phyloP scores from a whole-genome alignment of 805 yeast genomes.

The Wickerhamiella brachini region DNA sequence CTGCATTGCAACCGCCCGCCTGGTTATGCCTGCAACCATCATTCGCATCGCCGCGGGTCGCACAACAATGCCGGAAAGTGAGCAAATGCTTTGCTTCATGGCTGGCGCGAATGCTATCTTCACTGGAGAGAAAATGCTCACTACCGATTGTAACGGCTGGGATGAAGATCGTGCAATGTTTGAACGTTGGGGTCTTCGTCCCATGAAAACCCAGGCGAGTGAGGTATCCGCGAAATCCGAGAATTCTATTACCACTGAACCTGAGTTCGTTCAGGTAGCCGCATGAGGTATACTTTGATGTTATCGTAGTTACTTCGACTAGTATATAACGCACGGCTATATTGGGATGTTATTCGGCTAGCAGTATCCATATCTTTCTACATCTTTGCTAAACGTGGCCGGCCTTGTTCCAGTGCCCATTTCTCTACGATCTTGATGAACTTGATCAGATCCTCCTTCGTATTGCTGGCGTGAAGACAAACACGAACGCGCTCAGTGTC shows the following conservation, averaged over 20 bases:
- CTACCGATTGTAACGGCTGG: constrained; percentile 77
- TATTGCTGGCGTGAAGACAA: neutral
- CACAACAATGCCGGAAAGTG: constrained; percentile 64
- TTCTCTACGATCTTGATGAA: neutral
- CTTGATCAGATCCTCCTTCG: neutral
- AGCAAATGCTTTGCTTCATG: constrained; percentile 62
- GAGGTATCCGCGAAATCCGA: neutral
- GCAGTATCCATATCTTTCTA: no score
- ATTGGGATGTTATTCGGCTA: no score
- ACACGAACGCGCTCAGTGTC: neutral
- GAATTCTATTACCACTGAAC: neutral
- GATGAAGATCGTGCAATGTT: constrained; percentile 64
- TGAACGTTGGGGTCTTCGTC: constrained; percentile 46
- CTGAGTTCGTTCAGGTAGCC: neutral
- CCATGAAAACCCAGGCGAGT: constrained; percentile 13
- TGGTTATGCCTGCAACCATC: constrained; percentile 58
- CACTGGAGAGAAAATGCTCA: constrained; percentile 69
- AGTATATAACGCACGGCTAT: no score
- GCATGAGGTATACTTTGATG: neutral
- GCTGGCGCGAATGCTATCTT: constrained; percentile 71
- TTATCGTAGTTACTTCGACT: no score
- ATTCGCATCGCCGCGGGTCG: constrained; percentile 72
- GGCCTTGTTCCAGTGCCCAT: neutral
- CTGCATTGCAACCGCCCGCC: constrained; percentile 63
- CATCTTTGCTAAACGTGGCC: neutral